phyloP scores from a whole-genome alignment of 2,329 filamentous ascomycete species.

The Chaetomiaceae sp. region DNA sequence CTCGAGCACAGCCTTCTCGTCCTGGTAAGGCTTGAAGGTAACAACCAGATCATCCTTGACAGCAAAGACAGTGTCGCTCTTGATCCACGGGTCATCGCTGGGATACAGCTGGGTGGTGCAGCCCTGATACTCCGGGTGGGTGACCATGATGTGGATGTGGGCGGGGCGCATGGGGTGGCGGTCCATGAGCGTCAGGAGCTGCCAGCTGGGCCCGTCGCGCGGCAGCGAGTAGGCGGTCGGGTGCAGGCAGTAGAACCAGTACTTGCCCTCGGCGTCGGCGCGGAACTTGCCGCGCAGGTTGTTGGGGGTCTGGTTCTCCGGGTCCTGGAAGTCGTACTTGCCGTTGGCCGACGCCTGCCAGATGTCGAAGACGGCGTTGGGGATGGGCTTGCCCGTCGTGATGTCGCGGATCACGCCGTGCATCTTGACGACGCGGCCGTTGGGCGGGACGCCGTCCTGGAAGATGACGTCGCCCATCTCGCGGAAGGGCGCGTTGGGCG shows the following conservation, averaged over 20 bases:
- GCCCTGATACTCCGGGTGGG: slow-evolving; percentile 31
- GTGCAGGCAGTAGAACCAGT: slow-evolving; percentile 52
- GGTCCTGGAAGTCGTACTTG: slow-evolving; percentile 63
- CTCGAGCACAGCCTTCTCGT: slow-evolving; percentile 34
- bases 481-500: slow-evolving; percentile 64
- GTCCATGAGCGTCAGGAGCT: slow-evolving; percentile 50
- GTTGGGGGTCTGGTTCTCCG: slow-evolving; percentile 56
- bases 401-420: slow-evolving; percentile 57
- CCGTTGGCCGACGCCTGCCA: slow-evolving; percentile 77
- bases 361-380: slow-evolving; percentile 64
- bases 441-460: slow-evolving; percentile 42
- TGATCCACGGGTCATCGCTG: slow-evolving; percentile 57
- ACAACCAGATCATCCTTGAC: slow-evolving; percentile 46
- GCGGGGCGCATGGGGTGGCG: slow-evolving; percentile 54
- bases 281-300: slow-evolving; percentile 64
- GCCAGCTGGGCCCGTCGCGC: slow-evolving; percentile 49
- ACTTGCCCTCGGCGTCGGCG: slow-evolving; percentile 58
- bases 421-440: slow-evolving; percentile 55
- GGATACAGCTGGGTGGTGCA: slow-evolving; percentile 67
- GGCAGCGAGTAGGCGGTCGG: slow-evolving; percentile 43
- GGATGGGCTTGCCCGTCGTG: slow-evolving; percentile 59
- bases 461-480: slow-evolving; percentile 67
- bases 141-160: slow-evolving; percentile 56
- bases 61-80: slow-evolving; percentile 49
- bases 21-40: slow-evolving; percentile 28